These are phyloP conservation scores for Boletellus ananas DNA, from an alignment of 768 basidiomycete species.

Conservation along the genomic window DNA sequence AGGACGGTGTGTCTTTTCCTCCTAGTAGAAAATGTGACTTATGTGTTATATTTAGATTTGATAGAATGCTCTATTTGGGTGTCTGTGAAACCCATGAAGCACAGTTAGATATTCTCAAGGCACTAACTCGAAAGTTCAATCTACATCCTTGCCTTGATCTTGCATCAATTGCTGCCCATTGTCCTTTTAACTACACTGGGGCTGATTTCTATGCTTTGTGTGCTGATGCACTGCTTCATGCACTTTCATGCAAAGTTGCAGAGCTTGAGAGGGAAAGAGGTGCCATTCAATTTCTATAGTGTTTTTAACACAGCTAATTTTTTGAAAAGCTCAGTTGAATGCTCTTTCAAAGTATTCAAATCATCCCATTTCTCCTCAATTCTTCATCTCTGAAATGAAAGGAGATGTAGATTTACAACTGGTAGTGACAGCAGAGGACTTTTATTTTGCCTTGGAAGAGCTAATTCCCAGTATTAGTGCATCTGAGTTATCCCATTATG, in stretches of 20 bases:
- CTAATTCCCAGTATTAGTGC: constrained; percentile 81
- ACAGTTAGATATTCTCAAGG: constrained; percentile 82
- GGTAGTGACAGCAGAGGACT: constrained; percentile 72
- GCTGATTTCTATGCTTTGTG: constrained; percentile 98
- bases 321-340: constrained; percentile 40
- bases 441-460: constrained; percentile 64
- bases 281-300: constrained; percentile 28
- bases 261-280: constrained; percentile 75
- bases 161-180: constrained; percentile 57
- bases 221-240: constrained; percentile 92
- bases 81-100: constrained; percentile 84
- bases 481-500: constrained; percentile 84
- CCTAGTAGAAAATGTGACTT: not conserved
- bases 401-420: constrained; percentile 65
- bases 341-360: constrained; percentile 35
- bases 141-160: constrained; percentile 69
- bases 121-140: constrained; percentile 89
- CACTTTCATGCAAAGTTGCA: constrained; percentile 86
- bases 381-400: constrained; percentile 85
- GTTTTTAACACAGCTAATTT: not conserved
- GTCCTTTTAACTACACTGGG: constrained; percentile 93
- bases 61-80: constrained; percentile 93
- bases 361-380: constrained; percentile 81
- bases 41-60: constrained; percentile 60
- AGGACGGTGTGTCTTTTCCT: constrained; percentile 55